Conservation (phyloP, 805 yeast species). For the Ogataea trehalophila region DNA sequence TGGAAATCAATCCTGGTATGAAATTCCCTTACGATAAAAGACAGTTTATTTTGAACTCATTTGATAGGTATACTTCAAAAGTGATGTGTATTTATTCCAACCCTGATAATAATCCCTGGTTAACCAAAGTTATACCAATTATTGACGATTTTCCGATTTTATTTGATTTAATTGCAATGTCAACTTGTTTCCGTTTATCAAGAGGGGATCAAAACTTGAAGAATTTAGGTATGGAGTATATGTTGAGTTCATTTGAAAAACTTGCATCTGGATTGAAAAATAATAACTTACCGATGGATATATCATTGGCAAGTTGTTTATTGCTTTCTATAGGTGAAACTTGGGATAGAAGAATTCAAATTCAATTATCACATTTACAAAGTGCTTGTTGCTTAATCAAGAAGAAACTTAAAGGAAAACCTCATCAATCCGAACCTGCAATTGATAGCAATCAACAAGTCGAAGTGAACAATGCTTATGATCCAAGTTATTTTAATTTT, state of each 20-base stretch:
- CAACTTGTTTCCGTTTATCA: constrained; percentile 12
- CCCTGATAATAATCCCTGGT: constrained; percentile 13
- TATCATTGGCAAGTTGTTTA: constrained; percentile 12
- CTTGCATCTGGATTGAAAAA: constrained; percentile 9
- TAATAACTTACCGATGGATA: constrained; percentile 9
- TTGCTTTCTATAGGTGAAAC: constrained; percentile 13
- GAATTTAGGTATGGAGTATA: constrained; percentile 9
- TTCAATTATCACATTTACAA: constrained; percentile 11
- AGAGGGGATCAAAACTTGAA: constrained; percentile 5
- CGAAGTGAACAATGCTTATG: not conserved
- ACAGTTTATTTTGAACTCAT: constrained; percentile 11
- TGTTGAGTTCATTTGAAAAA: constrained; percentile 7
- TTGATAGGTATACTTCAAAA: constrained; percentile 9
- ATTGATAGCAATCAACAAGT: not conserved
- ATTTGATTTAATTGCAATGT: constrained; percentile 11
- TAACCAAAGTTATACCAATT: constrained; percentile 8
- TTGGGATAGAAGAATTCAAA: constrained; percentile 8
- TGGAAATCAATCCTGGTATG: not conserved
- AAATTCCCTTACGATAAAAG: constrained; percentile 4
- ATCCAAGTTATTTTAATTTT: constrained; percentile 8
- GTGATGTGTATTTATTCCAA: constrained; percentile 10
- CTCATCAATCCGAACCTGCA: not conserved
- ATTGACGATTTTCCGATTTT: constrained; percentile 9
- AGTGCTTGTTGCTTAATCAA: constrained; percentile 14
- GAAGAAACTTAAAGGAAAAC: constrained; percentile 8